These are phyloP conservation scores for Cyberlindnera americana DNA, from an alignment of 805 yeast species.

Conservation along the genomic window DNA sequence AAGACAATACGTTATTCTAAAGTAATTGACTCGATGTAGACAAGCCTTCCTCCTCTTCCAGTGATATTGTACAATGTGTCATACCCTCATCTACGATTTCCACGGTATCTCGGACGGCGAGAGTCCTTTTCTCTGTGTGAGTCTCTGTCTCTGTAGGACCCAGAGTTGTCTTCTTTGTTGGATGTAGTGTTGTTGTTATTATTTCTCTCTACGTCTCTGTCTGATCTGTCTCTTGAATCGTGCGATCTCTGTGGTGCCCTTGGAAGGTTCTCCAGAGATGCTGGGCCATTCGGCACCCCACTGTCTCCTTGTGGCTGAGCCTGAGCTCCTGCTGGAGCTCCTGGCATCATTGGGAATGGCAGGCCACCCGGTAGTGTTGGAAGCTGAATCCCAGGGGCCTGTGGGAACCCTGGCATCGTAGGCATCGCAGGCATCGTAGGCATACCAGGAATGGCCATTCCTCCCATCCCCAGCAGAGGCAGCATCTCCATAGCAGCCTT, in stretches of 20 bases:
- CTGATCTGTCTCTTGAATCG: conserved; percentile 20
- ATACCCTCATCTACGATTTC: conserved; percentile 14
- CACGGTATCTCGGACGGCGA: conserved; percentile 18
- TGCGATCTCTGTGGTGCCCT: conserved; percentile 18
- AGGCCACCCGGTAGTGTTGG: conserved; percentile 7
- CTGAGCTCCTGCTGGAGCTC: background rate
- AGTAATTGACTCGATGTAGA: too few relatives aligned
- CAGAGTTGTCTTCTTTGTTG: conserved; percentile 3
- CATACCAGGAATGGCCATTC: conserved; percentile 27
- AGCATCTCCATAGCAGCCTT: conserved; percentile 66
- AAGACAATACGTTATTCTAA: conserved; percentile 1
- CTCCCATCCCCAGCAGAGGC: conserved; percentile 34
- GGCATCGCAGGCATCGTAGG: conserved; percentile 29
- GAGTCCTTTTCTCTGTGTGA: conserved; percentile 22
- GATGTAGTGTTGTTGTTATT: background rate
- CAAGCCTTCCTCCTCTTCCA: too few relatives aligned
- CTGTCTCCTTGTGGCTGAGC: background rate
- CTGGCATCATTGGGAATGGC: conserved; percentile 8
- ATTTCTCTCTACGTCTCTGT: conserved; percentile 15
- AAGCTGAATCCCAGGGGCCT: conserved; percentile 14
- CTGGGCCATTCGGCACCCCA: conserved; percentile 10
- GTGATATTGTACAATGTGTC: background rate
- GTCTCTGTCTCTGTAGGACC: conserved; percentile 24
- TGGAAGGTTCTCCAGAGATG: conserved; percentile 10
- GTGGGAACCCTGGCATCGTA: conserved; percentile 29